Evolutionary conservation across 352 stramenopile genomes (phyloP).

Genomic region (Pythium volutum): DNA sequence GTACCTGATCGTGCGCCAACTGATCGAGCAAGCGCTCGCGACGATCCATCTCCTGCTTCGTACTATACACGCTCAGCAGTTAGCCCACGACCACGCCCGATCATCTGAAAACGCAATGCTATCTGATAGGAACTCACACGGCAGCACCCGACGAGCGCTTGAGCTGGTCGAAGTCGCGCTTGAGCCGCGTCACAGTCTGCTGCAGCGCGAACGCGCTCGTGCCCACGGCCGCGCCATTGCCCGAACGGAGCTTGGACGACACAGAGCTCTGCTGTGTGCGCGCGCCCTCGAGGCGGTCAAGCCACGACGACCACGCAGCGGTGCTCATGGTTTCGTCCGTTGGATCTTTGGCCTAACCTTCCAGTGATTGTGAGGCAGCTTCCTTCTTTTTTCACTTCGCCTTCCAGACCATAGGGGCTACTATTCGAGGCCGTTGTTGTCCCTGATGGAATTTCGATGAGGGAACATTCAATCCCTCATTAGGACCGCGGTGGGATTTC

Average conservation of each 20-base stretch:
- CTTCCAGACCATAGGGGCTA: constrained; percentile 10
- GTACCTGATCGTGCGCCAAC: constrained; percentile 53
- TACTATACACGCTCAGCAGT: constrained; percentile 29
- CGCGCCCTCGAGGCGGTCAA: constrained; percentile 79
- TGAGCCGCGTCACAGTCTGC: constrained; percentile 75
- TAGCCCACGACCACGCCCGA: neutral
- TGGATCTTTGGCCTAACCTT: constrained; percentile 17
- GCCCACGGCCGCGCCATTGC: constrained; percentile 56
- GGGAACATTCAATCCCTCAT: neutral
- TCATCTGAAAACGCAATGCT: neutral
- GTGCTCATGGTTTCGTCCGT: constrained; percentile 47
- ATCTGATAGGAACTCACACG: constrained; percentile 48
- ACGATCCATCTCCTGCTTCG: constrained; percentile 65
- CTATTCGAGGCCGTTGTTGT: constrained; percentile 5
- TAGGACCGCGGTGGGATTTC: neutral
- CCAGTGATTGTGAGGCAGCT: constrained; percentile 11
- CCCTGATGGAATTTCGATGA: neutral
- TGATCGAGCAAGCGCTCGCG: constrained; percentile 61
- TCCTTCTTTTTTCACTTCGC: constrained; percentile 20
- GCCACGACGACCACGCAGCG: constrained; percentile 70
- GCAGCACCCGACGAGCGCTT: constrained; percentile 39
- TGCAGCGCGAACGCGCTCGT: constrained; percentile 84
- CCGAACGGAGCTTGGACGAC: constrained; percentile 60
- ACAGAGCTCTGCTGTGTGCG: constrained; percentile 63
- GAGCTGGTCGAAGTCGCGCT: constrained; percentile 82